These are phyloP conservation scores for Telopea speciosissima DNA, from an alignment of 177 flowering plant genomes.

Conservation along the genomic window DNA sequence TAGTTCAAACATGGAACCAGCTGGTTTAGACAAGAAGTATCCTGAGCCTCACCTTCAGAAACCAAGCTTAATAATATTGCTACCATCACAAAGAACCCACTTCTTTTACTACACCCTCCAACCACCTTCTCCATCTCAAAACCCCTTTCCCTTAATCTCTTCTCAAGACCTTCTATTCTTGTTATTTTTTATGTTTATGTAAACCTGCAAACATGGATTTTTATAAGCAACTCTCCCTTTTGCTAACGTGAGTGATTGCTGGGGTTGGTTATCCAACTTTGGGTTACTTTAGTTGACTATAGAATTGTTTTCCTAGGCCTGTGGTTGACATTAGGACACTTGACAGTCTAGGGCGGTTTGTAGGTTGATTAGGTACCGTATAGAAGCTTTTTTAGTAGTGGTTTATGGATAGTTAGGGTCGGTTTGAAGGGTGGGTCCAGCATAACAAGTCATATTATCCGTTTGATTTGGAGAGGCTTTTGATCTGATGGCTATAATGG, in stretches of 20 bases:
- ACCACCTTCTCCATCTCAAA: constrained; percentile 8
- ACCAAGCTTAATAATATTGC: not conserved
- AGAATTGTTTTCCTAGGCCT: too few relatives aligned
- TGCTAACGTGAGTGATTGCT: not conserved
- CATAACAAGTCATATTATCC: too few relatives aligned
- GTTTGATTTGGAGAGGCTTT: too few relatives aligned
- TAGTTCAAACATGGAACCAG: constrained; percentile 58
- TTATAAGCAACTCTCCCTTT: not conserved
- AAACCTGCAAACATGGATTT: not conserved
- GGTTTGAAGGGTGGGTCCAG: too few relatives aligned
- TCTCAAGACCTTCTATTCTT: not conserved
- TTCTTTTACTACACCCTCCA: not conserved
- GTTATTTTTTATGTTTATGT: not conserved
- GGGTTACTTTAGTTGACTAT: not conserved
- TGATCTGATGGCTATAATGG: too few relatives aligned
- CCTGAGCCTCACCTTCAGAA: constrained; percentile 16
- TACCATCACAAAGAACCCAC: not conserved
- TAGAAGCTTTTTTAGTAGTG: too few relatives aligned
- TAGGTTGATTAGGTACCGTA: too few relatives aligned
- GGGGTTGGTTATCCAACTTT: constrained; percentile 9
- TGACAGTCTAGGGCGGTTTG: too few relatives aligned
- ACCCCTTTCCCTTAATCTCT: not conserved
- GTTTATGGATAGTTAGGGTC: too few relatives aligned
- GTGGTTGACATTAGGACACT: too few relatives aligned
- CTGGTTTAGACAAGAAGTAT: constrained; percentile 37